phyloP scores from a whole-genome alignment of 108 stramenopile species.

The Asterionellopsis glacialis region DNA sequence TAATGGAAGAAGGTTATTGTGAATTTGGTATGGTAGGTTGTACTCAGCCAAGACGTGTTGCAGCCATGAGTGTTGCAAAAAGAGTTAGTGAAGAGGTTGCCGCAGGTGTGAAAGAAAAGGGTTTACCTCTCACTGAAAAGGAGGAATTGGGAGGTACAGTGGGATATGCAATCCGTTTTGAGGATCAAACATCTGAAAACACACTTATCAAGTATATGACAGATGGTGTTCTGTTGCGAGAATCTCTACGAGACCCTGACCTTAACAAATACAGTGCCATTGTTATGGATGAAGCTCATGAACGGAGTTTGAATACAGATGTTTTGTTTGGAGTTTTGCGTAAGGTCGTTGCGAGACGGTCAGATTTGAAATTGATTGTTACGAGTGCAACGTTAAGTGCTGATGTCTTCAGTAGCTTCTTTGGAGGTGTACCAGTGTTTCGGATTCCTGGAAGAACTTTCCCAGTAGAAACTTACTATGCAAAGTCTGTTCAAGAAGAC shows the following conservation, averaged over 20 bases:
- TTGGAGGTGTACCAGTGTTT: slow-evolving; percentile 96
- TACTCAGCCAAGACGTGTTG: slow-evolving; percentile 95
- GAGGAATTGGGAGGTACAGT: slow-evolving; percentile 90
- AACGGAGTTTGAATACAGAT: slow-evolving; percentile 93
- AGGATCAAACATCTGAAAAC: slow-evolving; percentile 86
- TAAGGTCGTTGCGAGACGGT: slow-evolving; percentile 88
- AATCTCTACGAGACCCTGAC: slow-evolving; percentile 92
- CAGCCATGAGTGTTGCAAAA: slow-evolving; percentile 99
- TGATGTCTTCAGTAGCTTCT: slow-evolving; percentile 92
- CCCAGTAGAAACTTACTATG: slow-evolving; percentile 90
- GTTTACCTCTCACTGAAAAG: slow-evolving; percentile 44
- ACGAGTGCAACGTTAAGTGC: slow-evolving; percentile 97
- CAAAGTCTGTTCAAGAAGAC: slow-evolving; percentile 92
- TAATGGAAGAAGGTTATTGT: slow-evolving; percentile 93
- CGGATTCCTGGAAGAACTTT: slow-evolving; percentile 95
- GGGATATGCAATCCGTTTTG: slow-evolving; percentile 99
- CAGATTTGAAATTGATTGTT: slow-evolving; percentile 96
- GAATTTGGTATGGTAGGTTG: slow-evolving; percentile 95
- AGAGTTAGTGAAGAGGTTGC: slow-evolving; percentile 96
- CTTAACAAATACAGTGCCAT: slow-evolving; percentile 88
- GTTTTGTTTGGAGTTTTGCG: slow-evolving; percentile 96
- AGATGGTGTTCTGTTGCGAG: slow-evolving; percentile 96
- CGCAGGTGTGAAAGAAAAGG: slow-evolving; percentile 49
- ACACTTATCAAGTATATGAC: slow-evolving; percentile 95
- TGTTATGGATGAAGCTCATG: slow-evolving; percentile 99